Evolutionary conservation across 73 alveolate species (phyloP).

Genomic region (Stentor coeruleus): DNA sequence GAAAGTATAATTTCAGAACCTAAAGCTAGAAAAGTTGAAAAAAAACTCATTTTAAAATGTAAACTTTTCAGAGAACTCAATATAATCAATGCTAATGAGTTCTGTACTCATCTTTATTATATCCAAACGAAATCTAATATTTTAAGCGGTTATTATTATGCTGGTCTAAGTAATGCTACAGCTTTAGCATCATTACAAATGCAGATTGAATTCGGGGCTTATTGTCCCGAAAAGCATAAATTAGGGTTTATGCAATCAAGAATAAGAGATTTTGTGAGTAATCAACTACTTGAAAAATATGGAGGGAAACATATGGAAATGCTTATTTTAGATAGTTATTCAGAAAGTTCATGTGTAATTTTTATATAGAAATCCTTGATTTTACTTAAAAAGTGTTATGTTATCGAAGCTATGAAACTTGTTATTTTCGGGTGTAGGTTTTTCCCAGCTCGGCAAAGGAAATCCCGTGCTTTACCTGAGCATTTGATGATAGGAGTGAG

Average conservation of each 20-base stretch:
- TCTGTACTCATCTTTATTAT: background rate
- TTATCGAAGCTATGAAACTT: slow-evolving; percentile 18
- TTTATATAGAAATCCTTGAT: slow-evolving; percentile 13
- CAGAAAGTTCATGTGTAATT: background rate
- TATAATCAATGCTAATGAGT: slow-evolving; percentile 6
- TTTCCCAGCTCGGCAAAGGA: slow-evolving; percentile 10
- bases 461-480: slow-evolving; percentile 1
- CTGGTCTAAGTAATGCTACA: background rate
- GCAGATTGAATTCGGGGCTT: slow-evolving; percentile 28
- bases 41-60: background rate
- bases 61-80: slow-evolving; percentile 1
- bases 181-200: background rate
- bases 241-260: slow-evolving; percentile 1
- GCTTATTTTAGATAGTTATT: background rate
- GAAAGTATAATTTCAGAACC: background rate
- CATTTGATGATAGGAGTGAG: background rate
- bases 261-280: background rate
- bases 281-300: background rate
- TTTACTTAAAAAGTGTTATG: background rate
- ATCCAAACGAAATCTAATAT: slow-evolving; percentile 18
- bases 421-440: slow-evolving; percentile 15
- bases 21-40: background rate
- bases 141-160: background rate
- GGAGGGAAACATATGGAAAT: slow-evolving; percentile 14
- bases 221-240: slow-evolving; percentile 1